A percentile compares a stretch with the other conserved stretches of the same genome.
phyloP scores from a whole-genome alignment of 2,329 filamentous ascomycete species.

The Fusarium nematophilum region DNA sequence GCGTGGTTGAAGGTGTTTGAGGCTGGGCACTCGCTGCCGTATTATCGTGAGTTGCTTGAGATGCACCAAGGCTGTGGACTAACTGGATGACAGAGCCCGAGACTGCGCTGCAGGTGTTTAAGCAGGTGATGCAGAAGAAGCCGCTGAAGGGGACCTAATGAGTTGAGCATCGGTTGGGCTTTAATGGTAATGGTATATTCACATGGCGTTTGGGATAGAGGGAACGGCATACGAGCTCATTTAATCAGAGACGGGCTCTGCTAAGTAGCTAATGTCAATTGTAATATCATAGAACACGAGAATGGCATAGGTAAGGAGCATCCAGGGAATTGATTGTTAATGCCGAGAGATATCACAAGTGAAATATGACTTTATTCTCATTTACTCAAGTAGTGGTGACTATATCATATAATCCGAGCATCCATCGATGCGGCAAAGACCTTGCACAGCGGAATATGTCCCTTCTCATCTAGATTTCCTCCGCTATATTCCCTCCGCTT shows the following conservation, averaged over 20 bases:
- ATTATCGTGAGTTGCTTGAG: slow-evolving; percentile 48
- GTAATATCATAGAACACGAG: no score
- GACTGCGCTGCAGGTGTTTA: slow-evolving; percentile 43
- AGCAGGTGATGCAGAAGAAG: slow-evolving; percentile 42
- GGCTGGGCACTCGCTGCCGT: slow-evolving; percentile 67
- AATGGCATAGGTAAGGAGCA: not conserved
- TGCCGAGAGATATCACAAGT: not conserved
- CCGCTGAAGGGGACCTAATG: slow-evolving; percentile 33
- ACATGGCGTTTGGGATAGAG: slow-evolving; percentile 8
- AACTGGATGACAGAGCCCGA: slow-evolving; percentile 36
- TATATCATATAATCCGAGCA: no score
- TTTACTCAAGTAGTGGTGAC: no score
- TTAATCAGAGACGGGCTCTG: no score
- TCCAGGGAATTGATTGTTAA: not conserved
- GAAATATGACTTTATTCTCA: not conserved
- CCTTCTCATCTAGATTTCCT: not conserved
- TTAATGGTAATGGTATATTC: not conserved
- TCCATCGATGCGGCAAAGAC: not conserved
- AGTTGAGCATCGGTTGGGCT: not conserved
- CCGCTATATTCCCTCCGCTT: not conserved
- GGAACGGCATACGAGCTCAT: not conserved
- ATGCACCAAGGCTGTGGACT: not conserved
- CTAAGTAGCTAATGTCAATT: no score
- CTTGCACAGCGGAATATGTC: not conserved
- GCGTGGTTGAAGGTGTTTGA: slow-evolving; percentile 69